phyloP scores from a whole-genome alignment of 169 alveolate species.

The Sarcocystis neurona region DNA sequence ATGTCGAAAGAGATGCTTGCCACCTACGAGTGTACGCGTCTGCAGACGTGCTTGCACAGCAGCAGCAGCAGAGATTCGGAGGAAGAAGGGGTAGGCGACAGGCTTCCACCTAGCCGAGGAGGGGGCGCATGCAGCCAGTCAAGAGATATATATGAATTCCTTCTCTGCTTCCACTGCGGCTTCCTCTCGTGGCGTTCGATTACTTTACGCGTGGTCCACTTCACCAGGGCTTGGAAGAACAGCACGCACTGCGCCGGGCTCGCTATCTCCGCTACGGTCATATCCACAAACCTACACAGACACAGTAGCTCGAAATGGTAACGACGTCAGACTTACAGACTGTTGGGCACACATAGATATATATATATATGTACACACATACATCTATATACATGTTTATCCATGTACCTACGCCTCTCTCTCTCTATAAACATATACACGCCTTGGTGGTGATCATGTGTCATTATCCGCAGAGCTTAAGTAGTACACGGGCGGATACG shows the following conservation, averaged over 20 bases:
- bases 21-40: conserved; percentile 13
- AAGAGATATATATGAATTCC: background rate
- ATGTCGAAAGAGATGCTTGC: too few relatives aligned
- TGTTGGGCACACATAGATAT: too few relatives aligned
- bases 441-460: too few relatives aligned
- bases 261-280: background rate
- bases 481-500: too few relatives aligned
- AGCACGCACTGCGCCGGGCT: conserved; percentile 31
- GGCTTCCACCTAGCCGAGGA: background rate
- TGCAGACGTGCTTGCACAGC: conserved; percentile 28
- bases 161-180: background rate
- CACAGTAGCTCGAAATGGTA: too few relatives aligned
- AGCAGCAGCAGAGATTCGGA: background rate
- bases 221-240: conserved; percentile 21
- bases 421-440: too few relatives aligned
- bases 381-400: too few relatives aligned
- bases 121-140: conserved; percentile 14
- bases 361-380: too few relatives aligned
- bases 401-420: too few relatives aligned
- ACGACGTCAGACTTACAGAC: too few relatives aligned
- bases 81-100: too few relatives aligned
- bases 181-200: background rate
- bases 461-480: too few relatives aligned
- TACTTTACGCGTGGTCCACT: conserved; percentile 20
- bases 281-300: background rate